phyloP scores from a whole-genome alignment of 2,329 filamentous ascomycete species.

The Neofusicoccum sp. region DNA sequence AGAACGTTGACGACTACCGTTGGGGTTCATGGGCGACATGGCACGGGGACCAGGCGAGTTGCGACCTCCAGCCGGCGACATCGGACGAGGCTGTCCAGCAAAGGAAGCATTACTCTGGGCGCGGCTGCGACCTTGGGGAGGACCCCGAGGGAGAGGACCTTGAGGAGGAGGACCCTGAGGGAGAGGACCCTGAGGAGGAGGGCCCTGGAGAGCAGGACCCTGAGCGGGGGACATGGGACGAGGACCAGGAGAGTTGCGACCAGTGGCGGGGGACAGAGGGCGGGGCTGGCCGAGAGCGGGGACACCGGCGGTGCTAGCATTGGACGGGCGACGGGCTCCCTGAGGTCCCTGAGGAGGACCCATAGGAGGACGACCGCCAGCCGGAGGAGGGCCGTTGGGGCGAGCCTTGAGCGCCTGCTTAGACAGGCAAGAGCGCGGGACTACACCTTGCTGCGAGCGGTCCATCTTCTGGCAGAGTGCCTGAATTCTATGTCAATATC shows the following conservation, averaged over 20 bases:
- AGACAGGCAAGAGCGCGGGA: conserved; percentile 90
- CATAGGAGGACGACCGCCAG: conserved; percentile 59
- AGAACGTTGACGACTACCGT: conserved; percentile 33
- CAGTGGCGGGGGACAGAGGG: conserved; percentile 40
- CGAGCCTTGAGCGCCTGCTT: conserved; percentile 89
- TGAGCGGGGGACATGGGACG: conserved; percentile 22
- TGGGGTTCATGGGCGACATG: conserved; percentile 43
- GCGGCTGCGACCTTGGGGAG: conserved; percentile 31
- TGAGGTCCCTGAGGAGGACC: conserved; percentile 38
- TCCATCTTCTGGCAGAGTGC: conserved; percentile 91
- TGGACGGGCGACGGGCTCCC: conserved; percentile 31
- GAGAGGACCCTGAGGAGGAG: conserved; percentile 40
- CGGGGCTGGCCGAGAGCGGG: conserved; percentile 35
- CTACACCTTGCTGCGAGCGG: conserved; percentile 88
- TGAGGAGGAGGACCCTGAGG: conserved; percentile 30
- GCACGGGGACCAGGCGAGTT: conserved; percentile 50
- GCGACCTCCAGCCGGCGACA: conserved; percentile 49
- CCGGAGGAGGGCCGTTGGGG: conserved; percentile 51
- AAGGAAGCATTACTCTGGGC: conserved; percentile 44
- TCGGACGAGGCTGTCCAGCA: conserved; percentile 30
- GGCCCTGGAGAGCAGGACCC: conserved; percentile 30
- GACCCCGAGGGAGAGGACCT: conserved; percentile 43
- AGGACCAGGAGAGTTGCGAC: conserved; percentile 50
- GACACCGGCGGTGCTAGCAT: conserved; percentile 14
- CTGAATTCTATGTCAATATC: conserved; percentile 48